phyloP scores from a whole-genome alignment of 225 moss, liverwort and hornwort genomes.

The Pseudoscleropodium purum region DNA sequence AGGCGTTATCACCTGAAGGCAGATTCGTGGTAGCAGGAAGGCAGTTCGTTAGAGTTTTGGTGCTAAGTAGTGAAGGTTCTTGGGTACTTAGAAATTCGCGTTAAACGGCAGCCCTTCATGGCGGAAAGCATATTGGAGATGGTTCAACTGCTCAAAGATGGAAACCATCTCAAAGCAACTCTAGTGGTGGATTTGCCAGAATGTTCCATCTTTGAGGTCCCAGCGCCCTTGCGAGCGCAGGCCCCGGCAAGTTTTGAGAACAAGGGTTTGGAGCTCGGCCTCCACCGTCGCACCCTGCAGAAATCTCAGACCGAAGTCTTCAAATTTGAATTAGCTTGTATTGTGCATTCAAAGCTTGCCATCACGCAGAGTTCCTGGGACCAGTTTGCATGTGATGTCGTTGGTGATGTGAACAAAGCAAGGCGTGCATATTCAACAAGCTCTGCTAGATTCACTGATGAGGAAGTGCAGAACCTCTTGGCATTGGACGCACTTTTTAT shows the following conservation, averaged over 20 bases:
- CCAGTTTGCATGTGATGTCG: background rate
- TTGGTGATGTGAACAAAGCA: background rate
- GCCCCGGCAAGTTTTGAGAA: background rate
- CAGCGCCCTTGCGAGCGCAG: background rate
- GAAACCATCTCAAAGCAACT: background rate
- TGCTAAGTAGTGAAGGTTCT: too few relatives aligned
- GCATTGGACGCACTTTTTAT: background rate
- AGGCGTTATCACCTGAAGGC: background rate
- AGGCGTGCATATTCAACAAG: background rate
- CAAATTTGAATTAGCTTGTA: background rate
- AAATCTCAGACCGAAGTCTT: background rate
- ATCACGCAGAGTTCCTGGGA: background rate
- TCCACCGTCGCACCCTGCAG: background rate
- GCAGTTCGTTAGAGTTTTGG: background rate
- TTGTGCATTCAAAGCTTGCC: background rate
- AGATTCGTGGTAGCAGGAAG: background rate
- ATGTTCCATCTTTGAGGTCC: background rate
- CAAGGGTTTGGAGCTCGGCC: background rate
- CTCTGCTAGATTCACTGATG: background rate
- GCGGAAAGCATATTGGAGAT: background rate
- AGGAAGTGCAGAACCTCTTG: background rate
- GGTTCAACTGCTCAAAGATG: background rate
- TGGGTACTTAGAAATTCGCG: accelerated
- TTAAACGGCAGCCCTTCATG: background rate
- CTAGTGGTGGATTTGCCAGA: too few relatives aligned